Evolutionary conservation across 306 rosid species (phyloP).

Genomic region (Cicer pinnatifidum): DNA sequence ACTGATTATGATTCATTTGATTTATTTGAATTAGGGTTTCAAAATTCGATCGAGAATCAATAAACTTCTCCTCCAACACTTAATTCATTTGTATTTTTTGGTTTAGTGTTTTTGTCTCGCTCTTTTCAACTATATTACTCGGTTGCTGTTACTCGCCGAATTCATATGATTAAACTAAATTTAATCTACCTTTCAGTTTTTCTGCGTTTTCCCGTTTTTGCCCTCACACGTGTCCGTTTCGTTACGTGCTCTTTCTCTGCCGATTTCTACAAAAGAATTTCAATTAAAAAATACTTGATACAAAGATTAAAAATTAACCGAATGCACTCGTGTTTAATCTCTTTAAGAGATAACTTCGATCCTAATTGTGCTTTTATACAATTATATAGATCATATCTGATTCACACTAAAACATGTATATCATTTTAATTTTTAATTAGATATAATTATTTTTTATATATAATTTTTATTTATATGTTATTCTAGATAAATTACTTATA

Average conservation of each 20-base stretch:
- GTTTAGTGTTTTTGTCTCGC: too few relatives aligned
- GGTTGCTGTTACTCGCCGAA: neutral
- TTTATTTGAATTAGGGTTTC: neutral
- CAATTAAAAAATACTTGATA: neutral
- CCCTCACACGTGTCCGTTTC: neutral
- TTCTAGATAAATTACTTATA: too few relatives aligned
- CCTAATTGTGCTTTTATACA: too few relatives aligned
- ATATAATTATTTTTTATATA: too few relatives aligned
- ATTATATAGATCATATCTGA: too few relatives aligned
- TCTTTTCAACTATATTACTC: too few relatives aligned
- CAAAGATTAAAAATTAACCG: too few relatives aligned
- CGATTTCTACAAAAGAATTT: slow-evolving; percentile 9
- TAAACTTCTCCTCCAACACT: neutral
- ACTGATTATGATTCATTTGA: neutral
- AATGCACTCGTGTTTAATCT: too few relatives aligned
- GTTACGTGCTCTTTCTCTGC: neutral
- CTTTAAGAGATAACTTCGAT: too few relatives aligned
- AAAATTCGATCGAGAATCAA: neutral
- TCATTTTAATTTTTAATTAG: too few relatives aligned
- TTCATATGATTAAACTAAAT: neutral
- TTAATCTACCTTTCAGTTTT: neutral
- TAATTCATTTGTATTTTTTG: neutral
- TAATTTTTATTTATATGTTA: too few relatives aligned
- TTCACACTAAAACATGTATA: too few relatives aligned
- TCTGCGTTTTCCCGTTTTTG: neutral